Conservation (phyloP, 2,329 filamentous ascomycete genomes). For the Pezicula neosporulosa region DNA sequence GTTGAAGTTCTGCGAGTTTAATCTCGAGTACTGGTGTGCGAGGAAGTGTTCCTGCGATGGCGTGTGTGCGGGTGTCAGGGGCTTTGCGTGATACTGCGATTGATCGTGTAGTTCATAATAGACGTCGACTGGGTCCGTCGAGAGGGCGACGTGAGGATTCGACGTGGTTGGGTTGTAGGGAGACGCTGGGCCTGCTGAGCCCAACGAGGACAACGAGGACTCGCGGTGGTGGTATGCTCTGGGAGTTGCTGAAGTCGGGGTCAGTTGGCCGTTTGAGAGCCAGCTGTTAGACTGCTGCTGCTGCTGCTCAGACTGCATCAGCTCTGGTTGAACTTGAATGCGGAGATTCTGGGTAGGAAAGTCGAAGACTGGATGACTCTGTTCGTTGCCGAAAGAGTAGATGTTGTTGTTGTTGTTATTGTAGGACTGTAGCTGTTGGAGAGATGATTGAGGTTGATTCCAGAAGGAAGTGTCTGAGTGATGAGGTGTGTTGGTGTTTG, state of each 20-base stretch:
- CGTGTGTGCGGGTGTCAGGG: constrained; percentile 29
- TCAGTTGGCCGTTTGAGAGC: constrained; percentile 28
- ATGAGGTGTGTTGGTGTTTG: no score
- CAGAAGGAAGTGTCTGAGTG: no score
- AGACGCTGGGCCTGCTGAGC: constrained; percentile 57
- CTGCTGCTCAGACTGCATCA: constrained; percentile 26
- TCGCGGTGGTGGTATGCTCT: constrained; percentile 49
- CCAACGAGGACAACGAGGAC: constrained; percentile 57
- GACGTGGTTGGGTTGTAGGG: constrained; percentile 52
- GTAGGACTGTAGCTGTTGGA: not conserved
- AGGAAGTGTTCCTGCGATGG: constrained; percentile 26
- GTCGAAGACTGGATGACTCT: constrained; percentile 17
- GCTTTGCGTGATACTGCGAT: constrained; percentile 23
- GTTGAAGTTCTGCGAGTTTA: constrained; percentile 35
- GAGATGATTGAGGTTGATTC: no score
- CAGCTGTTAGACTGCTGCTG: constrained; percentile 13
- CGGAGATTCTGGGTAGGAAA: constrained; percentile 16
- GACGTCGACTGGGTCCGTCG: constrained; percentile 32
- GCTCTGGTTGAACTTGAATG: constrained; percentile 10
- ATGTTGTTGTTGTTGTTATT: constrained; percentile 13
- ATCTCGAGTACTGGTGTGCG: constrained; percentile 32
- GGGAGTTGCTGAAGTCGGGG: constrained; percentile 25
- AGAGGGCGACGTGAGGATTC: constrained; percentile 50
- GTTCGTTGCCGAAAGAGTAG: constrained; percentile 19
- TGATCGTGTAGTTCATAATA: constrained; percentile 36